Evolutionary conservation across 208 protist genomes (phyloP).

Genomic region (Wallacemonas sp.): DNA sequence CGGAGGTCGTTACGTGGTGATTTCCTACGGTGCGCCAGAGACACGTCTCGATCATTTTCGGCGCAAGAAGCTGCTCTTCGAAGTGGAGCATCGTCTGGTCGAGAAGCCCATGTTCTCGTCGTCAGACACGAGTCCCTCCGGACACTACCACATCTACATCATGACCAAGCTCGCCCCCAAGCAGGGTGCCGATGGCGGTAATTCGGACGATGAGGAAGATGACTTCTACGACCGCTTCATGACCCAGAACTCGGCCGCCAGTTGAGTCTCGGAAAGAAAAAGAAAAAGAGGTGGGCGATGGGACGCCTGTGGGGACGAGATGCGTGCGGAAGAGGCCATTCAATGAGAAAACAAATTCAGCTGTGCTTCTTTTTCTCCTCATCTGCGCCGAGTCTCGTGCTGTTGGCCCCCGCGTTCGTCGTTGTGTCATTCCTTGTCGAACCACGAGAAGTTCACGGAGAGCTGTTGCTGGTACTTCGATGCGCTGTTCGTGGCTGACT

Average conservation of each 20-base stretch:
- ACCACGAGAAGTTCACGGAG: too few species aligned
- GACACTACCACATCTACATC: constrained; percentile 91
- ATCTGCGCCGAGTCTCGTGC: too few species aligned
- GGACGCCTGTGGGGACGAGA: too few species aligned
- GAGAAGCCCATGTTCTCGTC: constrained; percentile 90
- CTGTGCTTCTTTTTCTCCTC: too few species aligned
- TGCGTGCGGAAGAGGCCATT: too few species aligned
- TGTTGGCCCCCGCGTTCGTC: too few species aligned
- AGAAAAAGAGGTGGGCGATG: too few species aligned
- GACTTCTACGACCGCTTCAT: constrained; percentile 94
- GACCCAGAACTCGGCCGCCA: constrained; percentile 60
- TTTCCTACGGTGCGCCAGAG: constrained; percentile 89
- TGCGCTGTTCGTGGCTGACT: too few species aligned
- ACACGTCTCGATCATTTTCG: constrained; percentile 91
- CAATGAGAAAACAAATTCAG: too few species aligned
- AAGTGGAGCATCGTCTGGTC: constrained; percentile 81
- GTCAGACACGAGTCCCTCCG: constrained; percentile 62
- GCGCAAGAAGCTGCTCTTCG: constrained; percentile 81
- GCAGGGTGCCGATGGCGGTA: constrained; percentile 36
- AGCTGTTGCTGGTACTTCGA: too few species aligned
- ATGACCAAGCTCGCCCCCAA: constrained; percentile 78
- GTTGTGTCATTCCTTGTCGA: too few species aligned
- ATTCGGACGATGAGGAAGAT: constrained; percentile 85
- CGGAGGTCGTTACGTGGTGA: constrained; percentile 77
- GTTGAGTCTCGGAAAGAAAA: too few species aligned